Percentiles rank a stretch among this genome's conserved stretches.
phyloP scores from a whole-genome alignment of 108 stramenopile species.

The Cyclostephanos invisitatus region DNA sequence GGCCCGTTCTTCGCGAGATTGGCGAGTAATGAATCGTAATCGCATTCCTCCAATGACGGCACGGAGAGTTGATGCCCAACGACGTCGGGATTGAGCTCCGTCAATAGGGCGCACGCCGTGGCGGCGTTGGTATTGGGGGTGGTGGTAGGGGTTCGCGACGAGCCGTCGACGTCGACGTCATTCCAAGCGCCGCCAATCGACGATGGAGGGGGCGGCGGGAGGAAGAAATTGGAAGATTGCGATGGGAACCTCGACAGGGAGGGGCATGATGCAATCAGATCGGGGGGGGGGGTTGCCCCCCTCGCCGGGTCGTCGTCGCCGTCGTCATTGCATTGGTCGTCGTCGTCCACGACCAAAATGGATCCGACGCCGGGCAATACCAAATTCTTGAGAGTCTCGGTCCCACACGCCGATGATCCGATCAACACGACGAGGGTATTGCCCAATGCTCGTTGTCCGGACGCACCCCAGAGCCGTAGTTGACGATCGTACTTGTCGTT shows the following conservation, averaged over 20 bases:
- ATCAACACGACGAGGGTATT: constrained; percentile 72
- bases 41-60: constrained; percentile 35
- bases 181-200: not conserved
- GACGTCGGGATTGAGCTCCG: constrained; percentile 88
- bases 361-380: constrained; percentile 97
- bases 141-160: not conserved
- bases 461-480: constrained; percentile 97
- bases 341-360: constrained; percentile 90
- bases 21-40: constrained; percentile 37
- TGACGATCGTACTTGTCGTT: constrained; percentile 99
- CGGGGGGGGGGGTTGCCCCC: not conserved
- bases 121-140: constrained; percentile 29
- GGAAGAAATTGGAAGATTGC: constrained; percentile 77
- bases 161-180: constrained; percentile 1
- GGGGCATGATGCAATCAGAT: no score
- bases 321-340: constrained; percentile 30
- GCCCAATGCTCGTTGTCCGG: constrained; percentile 84
- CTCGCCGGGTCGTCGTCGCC: constrained; percentile 39
- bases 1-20: constrained; percentile 13
- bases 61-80: constrained; percentile 53
- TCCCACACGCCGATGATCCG: constrained; percentile 89
- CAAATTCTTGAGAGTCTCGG: constrained; percentile 98
- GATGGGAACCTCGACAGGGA: constrained; percentile 16
- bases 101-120: constrained; percentile 40
- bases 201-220: constrained; percentile 20